Base-by-base conservation (phyloP, 352 stramenopile species). In the Globisporangium recalcitrans region DNA sequence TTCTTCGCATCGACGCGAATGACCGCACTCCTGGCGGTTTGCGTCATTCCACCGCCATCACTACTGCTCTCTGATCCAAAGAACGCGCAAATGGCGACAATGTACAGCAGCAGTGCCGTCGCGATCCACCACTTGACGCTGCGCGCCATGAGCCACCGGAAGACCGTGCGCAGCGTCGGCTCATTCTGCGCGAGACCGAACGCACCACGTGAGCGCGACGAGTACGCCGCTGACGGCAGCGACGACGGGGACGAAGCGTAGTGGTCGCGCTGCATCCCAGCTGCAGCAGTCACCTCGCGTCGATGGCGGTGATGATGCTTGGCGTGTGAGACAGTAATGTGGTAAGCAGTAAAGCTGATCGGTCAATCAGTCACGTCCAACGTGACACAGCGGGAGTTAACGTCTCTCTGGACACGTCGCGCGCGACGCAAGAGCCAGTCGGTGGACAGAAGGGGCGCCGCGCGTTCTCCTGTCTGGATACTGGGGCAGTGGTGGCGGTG, bases 111-210 rank as follows among this genome's bases (percentile, higher is more conserved):
- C 13, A 67, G 27, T 10, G 38, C 34, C 11, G 53, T 21, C 6
- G 46, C 21, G 44, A 67, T 11, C 53, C 55, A 54, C 52, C 52
- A 52, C 27, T 56, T 56, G 42, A 51, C 31, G 52, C 42, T 52
- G 42, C 60, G 60, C 22, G 60, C n/a, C 31, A 61, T 10, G 31
- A 67, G 7, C 62, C 62, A 67, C 9, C 42, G 46, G 8, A 31
- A 19, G 29, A 67, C 1, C 26, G 42, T 47, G 44, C 44, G 54
- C 31, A 62, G 46, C 46, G 53, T 57, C n/a, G 61, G 52, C 9
- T 62, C 52, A 13, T 32, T 59, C 2, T 34, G 19, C 3, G 26
- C 13, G 19, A 62, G 53, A 1, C 62, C 47, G 11, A 67, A 62
- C 1, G 34, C 53, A 31, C 62, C 16, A 21, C 36, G 16, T 4